Evolutionary conservation across 108 stramenopile species (phyloP).

Genomic region (Cyclotella baltica): DNA sequence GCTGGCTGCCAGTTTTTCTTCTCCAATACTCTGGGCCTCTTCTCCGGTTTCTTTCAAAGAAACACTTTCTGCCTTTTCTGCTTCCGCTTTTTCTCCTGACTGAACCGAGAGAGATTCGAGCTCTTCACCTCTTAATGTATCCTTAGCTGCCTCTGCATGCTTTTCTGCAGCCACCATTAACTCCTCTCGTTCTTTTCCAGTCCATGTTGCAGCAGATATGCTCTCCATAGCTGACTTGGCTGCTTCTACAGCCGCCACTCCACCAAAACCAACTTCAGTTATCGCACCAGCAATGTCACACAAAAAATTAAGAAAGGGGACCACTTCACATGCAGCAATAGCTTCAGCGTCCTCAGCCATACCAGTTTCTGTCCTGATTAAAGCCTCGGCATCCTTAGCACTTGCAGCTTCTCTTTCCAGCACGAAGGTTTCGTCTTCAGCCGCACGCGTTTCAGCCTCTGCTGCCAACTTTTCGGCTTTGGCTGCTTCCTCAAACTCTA

Average conservation of each 20-base stretch:
- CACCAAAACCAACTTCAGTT: conserved; percentile 29
- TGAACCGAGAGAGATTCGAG: conserved; percentile 18
- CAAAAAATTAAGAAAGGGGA: conserved; percentile 27
- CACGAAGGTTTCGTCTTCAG: conserved; percentile 15
- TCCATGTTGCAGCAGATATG: conserved; percentile 16
- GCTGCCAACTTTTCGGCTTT: conserved; percentile 20
- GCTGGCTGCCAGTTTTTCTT: conserved; percentile 24
- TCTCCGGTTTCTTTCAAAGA: conserved; percentile 7
- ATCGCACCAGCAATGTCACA: conserved; percentile 45
- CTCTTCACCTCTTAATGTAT: conserved; percentile 16
- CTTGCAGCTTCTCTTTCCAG: conserved; percentile 16
- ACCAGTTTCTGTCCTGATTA: conserved; percentile 24
- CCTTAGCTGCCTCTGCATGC: conserved; percentile 32
- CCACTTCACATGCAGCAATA: conserved; percentile 31
- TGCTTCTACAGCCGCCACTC: conserved; percentile 32
- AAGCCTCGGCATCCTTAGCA: conserved; percentile 31
- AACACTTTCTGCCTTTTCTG: conserved; percentile 18
- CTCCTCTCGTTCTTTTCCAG: conserved; percentile 28
- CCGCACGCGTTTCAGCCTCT: conserved; percentile 19
- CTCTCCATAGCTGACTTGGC: conserved; percentile 40
- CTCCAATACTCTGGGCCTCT: conserved; percentile 11
- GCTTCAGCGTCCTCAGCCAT: conserved; percentile 34
- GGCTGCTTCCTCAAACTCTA: conserved; percentile 19
- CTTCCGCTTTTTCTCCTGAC: conserved; percentile 16
- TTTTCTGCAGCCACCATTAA: conserved; percentile 4